Base-by-base conservation (phyloP, 768 basidiomycete genomes). In the Cubamyces sp. region DNA sequence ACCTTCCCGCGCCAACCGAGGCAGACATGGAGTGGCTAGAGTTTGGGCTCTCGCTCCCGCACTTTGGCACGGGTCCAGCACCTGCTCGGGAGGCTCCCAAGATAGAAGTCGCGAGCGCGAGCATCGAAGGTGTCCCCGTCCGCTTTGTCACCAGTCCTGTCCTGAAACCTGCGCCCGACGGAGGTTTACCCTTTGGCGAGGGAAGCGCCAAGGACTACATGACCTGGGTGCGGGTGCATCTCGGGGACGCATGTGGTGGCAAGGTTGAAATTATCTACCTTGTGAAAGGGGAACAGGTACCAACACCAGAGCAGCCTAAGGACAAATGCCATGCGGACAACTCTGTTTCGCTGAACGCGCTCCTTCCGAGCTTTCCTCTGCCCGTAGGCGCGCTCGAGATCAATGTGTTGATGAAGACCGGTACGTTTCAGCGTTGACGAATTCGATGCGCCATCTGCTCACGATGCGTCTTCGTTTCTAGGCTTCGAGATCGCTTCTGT, bases 311-410 rank as follows among this genome's bases (percentile, higher is more conserved):
- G 46, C 78, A 74, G 65, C 72, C 75, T 42, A 84, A 80, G 64
- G 74, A 67, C 57, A 80, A 74, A 62, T 66, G 64, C 48, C 73
- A 65, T 26, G 71, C 73, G 25, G 71, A 69, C 53, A 66, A 66
- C 3, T 62, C 69, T 26, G 56, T 61, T 2, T 54, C 25, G 3
- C 57, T 87, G 18, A 74, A 83, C 64, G 71, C 91, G 19, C 74
- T 88, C 47, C 71, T 93, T 46, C 91, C 91, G 8, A 83, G 84
- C n/a, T 93, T 93, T 68, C 71, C 83, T 3, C 74, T 91, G n/a
- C 84, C 89, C 7, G 76, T 92, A 45, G 86, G 86, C 47, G 78
- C 80, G 69, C 74, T 92, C 60, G 85, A 89, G 68, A 87, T 90
- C 1, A 77, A 78, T 21, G 71, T 92, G 52, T 84, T 86, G 49